Base-by-base conservation (phyloP, 1,284 basidiomycete species). In the Cutaneotrichosporon mucoides region DNA sequence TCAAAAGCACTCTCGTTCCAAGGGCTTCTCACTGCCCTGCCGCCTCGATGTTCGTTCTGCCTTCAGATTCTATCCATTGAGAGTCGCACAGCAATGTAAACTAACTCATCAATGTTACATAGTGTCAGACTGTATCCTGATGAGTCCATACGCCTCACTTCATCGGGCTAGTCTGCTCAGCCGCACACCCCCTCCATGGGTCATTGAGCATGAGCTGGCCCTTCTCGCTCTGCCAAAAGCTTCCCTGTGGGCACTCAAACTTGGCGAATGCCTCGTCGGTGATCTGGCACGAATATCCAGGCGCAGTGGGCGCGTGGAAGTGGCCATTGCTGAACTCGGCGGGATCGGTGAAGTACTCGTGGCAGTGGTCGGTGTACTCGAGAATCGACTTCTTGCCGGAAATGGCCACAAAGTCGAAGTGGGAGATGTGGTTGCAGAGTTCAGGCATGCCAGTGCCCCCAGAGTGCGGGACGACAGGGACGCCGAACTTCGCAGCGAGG, bases 381-480 rank as follows among this genome's bases (percentile, higher is more conserved):
- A 67, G 55, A 37, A 68, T 67, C 15, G 59, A 60, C 60, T 66
- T 91, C 45, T 86, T 85, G 5, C 90, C 92, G 2, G 91, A 92
- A 57, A 95, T 81, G 61, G 85, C 86, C 66, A 95, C 89, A 74
- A 92, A 95, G 79, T 95, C 92, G 72, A 94, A 92, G 69, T 80
- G 68, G 83, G 90, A 68, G 45, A 71, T 60, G 51, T 68, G 65
- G 51, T 62, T 63, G 52, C 56, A 68, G 12, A 68, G 58, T 57
- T 68, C 66, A 5, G 62, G 52, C 57, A 66, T 57, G 49, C 56
- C 63, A 0, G 48, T 53, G 57, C 59, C 92, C 42, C 92, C 92
- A 0, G 92, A 92, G 72, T 96, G 92, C 12, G 92, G 92, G 71
- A 91, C 93, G 6, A 96, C 90, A 0, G 88, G 85, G 4, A 92